phyloP scores from a whole-genome alignment of 2,329 filamentous ascomycete genomes.

The Apiospora sp. region DNA sequence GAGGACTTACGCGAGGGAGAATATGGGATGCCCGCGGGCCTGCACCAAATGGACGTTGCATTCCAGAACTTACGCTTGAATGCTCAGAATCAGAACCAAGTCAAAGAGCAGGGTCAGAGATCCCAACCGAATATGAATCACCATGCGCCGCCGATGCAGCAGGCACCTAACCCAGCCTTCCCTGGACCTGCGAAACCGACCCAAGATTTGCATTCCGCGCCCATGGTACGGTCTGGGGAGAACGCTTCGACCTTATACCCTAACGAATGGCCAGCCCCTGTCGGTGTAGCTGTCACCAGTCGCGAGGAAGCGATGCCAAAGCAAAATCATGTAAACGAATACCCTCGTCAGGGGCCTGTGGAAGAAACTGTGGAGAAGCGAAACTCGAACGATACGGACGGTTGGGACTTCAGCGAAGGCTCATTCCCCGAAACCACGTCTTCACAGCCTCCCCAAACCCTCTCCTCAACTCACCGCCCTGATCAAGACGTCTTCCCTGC shows the following conservation, averaged over 20 bases:
- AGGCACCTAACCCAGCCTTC: slow-evolving; percentile 44
- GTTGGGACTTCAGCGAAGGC: slow-evolving; percentile 92
- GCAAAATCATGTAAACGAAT: slow-evolving; percentile 50
- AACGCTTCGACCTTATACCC: slow-evolving; percentile 52
- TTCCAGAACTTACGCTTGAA: slow-evolving; percentile 47
- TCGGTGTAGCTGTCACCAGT: slow-evolving; percentile 33
- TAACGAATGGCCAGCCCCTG: slow-evolving; percentile 40
- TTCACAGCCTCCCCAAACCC: slow-evolving; percentile 53
- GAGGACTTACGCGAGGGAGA: slow-evolving; percentile 67
- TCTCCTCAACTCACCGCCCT: slow-evolving; percentile 66
- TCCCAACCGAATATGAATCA: slow-evolving; percentile 65
- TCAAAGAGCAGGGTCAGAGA: slow-evolving; percentile 59
- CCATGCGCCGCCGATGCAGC: slow-evolving; percentile 62
- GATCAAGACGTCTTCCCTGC: slow-evolving; percentile 90
- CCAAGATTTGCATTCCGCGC: slow-evolving; percentile 54
- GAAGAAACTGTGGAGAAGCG: slow-evolving; percentile 58
- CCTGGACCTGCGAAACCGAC: slow-evolving; percentile 42
- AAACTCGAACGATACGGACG: slow-evolving; percentile 67
- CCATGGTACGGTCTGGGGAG: slow-evolving; percentile 63
- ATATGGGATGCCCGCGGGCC: slow-evolving; percentile 53
- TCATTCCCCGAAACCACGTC: slow-evolving; percentile 65
- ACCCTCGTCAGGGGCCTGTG: slow-evolving; percentile 48
- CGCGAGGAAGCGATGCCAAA: slow-evolving; percentile 38
- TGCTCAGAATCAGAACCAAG: slow-evolving; percentile 65
- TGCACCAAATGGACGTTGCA: slow-evolving; percentile 49